A percentile compares a stretch with the other conserved stretches of the same genome.
phyloP scores from a whole-genome alignment of 129 eudicot genomes.

The Artemisia annua region DNA sequence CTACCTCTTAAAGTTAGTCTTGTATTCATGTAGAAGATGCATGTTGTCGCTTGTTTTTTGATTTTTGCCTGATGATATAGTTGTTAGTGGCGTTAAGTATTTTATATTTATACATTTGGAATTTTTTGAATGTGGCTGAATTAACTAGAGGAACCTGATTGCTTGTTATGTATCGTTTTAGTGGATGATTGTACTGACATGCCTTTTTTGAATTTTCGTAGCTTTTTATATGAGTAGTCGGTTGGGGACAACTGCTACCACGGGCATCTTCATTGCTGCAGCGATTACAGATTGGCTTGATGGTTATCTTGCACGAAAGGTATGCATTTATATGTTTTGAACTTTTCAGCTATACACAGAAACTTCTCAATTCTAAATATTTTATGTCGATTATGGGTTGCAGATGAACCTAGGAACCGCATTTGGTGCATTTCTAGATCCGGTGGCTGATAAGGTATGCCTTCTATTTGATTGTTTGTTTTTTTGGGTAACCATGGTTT shows the following conservation, averaged over 20 bases:
- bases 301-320: conserved; percentile 94
- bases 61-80: conserved; percentile 11
- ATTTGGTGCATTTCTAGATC: conserved; percentile 98
- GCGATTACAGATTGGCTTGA: conserved; percentile 99
- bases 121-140: too few species aligned
- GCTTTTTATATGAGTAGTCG: conserved; percentile 83
- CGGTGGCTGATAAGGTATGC: conserved; percentile 98
- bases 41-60: conserved; percentile 2
- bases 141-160: too few species aligned
- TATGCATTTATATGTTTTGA: conserved; percentile 24
- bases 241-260: conserved; percentile 81
- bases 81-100: conserved; percentile 2
- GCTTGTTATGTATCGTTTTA: background rate
- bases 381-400: conserved; percentile 14
- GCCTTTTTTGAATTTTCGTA: conserved; percentile 25
- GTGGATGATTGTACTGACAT: conserved; percentile 31
- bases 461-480: background rate
- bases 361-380: background rate
- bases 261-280: conserved; percentile 84
- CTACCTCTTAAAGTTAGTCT: too few species aligned
- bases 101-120: conserved; percentile 1
- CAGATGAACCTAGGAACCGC: conserved; percentile 90
- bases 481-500: too few species aligned
- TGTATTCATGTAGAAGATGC: background rate
- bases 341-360: conserved; percentile 4